These are phyloP conservation scores for Cercophora newfieldiana DNA, from an alignment of 495 filamentous ascomycete genomes.

Conservation along the genomic window DNA sequence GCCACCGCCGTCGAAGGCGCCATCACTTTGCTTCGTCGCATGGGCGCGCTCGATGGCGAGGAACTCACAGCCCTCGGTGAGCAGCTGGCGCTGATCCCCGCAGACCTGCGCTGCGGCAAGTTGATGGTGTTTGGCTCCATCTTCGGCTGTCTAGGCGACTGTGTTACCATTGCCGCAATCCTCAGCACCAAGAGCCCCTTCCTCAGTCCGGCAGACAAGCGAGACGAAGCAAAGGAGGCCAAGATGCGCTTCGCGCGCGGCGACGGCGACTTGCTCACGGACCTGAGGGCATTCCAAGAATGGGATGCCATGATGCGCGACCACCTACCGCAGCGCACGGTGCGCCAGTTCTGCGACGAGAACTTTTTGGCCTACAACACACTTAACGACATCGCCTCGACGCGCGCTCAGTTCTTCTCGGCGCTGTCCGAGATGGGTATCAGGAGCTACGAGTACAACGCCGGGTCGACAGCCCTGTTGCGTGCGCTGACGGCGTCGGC, in stretches of 20 bases:
- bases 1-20: conserved; percentile 82
- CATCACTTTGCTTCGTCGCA: conserved; percentile 70
- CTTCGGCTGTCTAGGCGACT: conserved; percentile 86
- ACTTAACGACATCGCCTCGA: conserved; percentile 83
- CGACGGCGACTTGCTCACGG: conserved; percentile 85
- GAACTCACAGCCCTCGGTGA: conserved; percentile 86
- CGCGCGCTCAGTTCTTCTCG: conserved; percentile 78
- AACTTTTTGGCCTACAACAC: conserved; percentile 86
- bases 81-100: conserved; percentile 91
- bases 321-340: conserved; percentile 57
- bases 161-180: conserved; percentile 86
- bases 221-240: conserved; percentile 79
- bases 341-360: conserved; percentile 78
- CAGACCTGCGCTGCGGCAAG: conserved; percentile 89
- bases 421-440: conserved; percentile 86
- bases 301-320: conserved; percentile 67
- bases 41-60: conserved; percentile 84
- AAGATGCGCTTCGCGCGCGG: conserved; percentile 68
- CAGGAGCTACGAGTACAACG: conserved; percentile 45
- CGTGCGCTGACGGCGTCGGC: conserved; percentile 87
- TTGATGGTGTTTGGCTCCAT: conserved; percentile 94
- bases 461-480: conserved; percentile 57
- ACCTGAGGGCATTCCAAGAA: conserved; percentile 77
- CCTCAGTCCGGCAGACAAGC: conserved; percentile 72
- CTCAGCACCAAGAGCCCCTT: conserved; percentile 85